Percentiles rank a stretch among this genome's conserved stretches.
phyloP scores from a whole-genome alignment of 2,329 filamentous ascomycete species.

The Venturia pyrina region DNA sequence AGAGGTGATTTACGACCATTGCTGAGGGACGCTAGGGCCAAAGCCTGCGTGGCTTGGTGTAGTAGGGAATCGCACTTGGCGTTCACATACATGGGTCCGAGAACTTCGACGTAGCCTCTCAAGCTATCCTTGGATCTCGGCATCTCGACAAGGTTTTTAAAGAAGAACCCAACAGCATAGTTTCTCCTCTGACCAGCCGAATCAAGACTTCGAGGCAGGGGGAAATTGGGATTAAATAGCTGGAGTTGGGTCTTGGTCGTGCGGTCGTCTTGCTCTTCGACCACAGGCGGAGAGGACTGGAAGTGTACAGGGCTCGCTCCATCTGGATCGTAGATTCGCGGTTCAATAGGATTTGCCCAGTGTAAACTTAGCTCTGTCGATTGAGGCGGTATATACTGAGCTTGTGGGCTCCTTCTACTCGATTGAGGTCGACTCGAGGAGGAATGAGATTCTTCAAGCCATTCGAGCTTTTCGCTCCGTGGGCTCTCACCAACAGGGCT shows the following conservation, averaged over 20 bases:
- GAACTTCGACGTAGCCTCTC: conserved; percentile 28
- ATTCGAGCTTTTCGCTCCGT: conserved; percentile 5
- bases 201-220: conserved; percentile 5
- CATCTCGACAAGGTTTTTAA: conserved; percentile 30
- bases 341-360: not conserved
- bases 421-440: not conserved
- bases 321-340: not conserved
- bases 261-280: not conserved
- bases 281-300: not conserved
- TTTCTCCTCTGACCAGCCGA: conserved; percentile 2
- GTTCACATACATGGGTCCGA: conserved; percentile 28
- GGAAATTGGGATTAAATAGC: not conserved
- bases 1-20: conserved; percentile 27
- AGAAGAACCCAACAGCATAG: conserved; percentile 27
- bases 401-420: not conserved
- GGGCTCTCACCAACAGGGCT: conserved; percentile 1
- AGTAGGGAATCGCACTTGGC: conserved; percentile 26
- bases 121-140: conserved; percentile 28
- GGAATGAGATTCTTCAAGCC: not conserved
- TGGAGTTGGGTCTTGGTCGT: not conserved
- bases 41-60: conserved; percentile 29
- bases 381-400: not conserved
- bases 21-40: conserved; percentile 28
- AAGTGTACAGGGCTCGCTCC: not conserved
- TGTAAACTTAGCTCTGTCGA: not conserved